Conservation (phyloP, 2,329 filamentous ascomycete species). For the Fusarium sp. region DNA sequence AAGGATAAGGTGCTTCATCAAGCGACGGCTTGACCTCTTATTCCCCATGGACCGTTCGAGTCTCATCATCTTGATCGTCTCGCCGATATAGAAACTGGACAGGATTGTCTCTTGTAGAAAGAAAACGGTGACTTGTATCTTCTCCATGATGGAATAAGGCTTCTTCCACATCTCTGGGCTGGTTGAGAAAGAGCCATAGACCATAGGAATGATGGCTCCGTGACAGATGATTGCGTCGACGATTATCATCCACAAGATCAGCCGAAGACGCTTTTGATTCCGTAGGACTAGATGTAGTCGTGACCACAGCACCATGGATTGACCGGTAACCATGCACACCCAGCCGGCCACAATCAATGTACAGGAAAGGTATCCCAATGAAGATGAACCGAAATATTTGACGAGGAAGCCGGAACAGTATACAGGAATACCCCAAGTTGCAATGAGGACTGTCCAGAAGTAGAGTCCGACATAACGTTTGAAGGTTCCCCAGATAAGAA, state of each 20-base stretch:
- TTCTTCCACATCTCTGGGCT: slow-evolving; percentile 32
- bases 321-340: slow-evolving; percentile 68
- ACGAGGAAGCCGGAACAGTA: slow-evolving; percentile 60
- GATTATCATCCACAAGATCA: slow-evolving; percentile 69
- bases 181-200: slow-evolving; percentile 61
- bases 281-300: slow-evolving; percentile 70
- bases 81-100: slow-evolving; percentile 64
- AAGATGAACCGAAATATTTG: slow-evolving; percentile 47
- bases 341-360: slow-evolving; percentile 45
- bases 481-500: slow-evolving; percentile 52
- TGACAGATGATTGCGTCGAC: slow-evolving; percentile 65
- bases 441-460: slow-evolving; percentile 54
- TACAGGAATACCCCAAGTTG: slow-evolving; percentile 49
- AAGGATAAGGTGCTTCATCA: slow-evolving; percentile 56
- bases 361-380: slow-evolving; percentile 36
- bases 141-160: slow-evolving; percentile 62
- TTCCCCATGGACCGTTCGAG: slow-evolving; percentile 51
- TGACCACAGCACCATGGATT: slow-evolving; percentile 72
- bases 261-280: slow-evolving; percentile 60
- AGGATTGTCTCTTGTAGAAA: slow-evolving; percentile 67
- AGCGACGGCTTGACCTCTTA: slow-evolving; percentile 34
- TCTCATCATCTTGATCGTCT: slow-evolving; percentile 62
- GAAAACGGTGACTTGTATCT: slow-evolving; percentile 68
- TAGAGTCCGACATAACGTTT: slow-evolving; percentile 51
- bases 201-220: slow-evolving; percentile 64